These are phyloP conservation scores for Spizellomyces punctatus DNA, from an alignment of 192 early-diverging fungal species.

Conservation along the genomic window DNA sequence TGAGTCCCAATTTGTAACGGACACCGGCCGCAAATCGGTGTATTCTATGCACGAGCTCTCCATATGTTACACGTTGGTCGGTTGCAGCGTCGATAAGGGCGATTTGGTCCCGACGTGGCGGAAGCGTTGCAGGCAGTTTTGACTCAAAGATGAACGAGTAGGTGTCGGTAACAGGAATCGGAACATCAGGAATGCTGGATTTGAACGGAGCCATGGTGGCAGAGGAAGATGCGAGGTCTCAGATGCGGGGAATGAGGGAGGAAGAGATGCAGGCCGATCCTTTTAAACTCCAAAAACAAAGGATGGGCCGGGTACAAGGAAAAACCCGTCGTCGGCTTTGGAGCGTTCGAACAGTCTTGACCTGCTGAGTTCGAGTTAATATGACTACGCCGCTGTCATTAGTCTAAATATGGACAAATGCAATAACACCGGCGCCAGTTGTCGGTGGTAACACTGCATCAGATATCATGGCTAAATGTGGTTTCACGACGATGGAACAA, in stretches of 20 bases:
- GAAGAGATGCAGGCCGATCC: neutral
- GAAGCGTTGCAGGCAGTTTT: conserved; percentile 6
- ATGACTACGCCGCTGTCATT: too few species aligned
- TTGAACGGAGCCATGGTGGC: conserved; percentile 38
- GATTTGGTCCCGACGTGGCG: conserved; percentile 19
- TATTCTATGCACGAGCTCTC: conserved; percentile 44
- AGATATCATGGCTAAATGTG: too few species aligned
- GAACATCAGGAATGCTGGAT: conserved; percentile 37
- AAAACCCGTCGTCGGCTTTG: too few species aligned
- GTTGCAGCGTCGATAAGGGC: conserved; percentile 60
- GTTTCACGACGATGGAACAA: too few species aligned
- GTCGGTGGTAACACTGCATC: too few species aligned
- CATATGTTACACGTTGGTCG: conserved; percentile 46
- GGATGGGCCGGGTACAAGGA: too few species aligned
- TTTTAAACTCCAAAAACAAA: too few species aligned
- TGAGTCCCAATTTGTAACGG: conserved; percentile 54
- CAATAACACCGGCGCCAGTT: too few species aligned
- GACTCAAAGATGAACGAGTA: conserved; percentile 32
- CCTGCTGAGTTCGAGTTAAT: too few species aligned
- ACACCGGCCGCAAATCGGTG: conserved; percentile 56
- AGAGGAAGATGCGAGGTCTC: neutral
- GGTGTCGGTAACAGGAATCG: conserved; percentile 42
- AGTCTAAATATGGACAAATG: too few species aligned
- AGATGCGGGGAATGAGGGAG: neutral
- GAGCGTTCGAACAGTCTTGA: too few species aligned